These are phyloP conservation scores for Fusarium nematophilum DNA, from an alignment of 2,329 filamentous ascomycete species.

Conservation along the genomic window DNA sequence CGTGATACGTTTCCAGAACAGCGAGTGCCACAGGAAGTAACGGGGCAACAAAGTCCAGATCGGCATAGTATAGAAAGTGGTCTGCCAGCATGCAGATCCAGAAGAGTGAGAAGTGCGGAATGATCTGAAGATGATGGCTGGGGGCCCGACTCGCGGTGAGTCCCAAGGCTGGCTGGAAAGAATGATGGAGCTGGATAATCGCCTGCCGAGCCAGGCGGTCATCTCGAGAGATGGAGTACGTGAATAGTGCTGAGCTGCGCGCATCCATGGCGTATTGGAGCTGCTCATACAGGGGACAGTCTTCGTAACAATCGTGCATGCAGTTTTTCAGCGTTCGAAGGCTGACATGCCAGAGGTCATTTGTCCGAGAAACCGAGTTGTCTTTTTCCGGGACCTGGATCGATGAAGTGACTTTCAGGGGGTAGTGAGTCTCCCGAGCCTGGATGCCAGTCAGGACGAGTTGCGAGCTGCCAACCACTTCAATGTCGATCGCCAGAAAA, in stretches of 20 bases:
- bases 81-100: slow-evolving; percentile 51
- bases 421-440: not conserved
- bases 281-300: slow-evolving; percentile 51
- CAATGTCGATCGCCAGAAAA: not conserved
- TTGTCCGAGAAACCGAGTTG: too few species aligned
- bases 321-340: slow-evolving; percentile 37
- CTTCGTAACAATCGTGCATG: slow-evolving; percentile 48
- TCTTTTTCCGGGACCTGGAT: too few species aligned
- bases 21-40: slow-evolving; percentile 47
- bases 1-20: slow-evolving; percentile 45
- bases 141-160: slow-evolving; percentile 50
- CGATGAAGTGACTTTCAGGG: not conserved
- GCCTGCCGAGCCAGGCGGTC: slow-evolving; percentile 46
- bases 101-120: slow-evolving; percentile 51
- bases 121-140: slow-evolving; percentile 48
- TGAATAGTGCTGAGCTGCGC: slow-evolving; percentile 45
- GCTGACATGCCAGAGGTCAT: too few species aligned
- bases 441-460: not conserved
- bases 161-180: slow-evolving; percentile 37
- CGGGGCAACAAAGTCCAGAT: slow-evolving; percentile 39
- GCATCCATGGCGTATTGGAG: slow-evolving; percentile 48
- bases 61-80: slow-evolving; percentile 49
- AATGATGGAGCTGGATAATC: slow-evolving; percentile 42
- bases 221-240: slow-evolving; percentile 45
- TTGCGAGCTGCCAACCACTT: not conserved